Base-by-base conservation (phyloP, 352 stramenopile species). In the Phytopythium kandeliae region DNA sequence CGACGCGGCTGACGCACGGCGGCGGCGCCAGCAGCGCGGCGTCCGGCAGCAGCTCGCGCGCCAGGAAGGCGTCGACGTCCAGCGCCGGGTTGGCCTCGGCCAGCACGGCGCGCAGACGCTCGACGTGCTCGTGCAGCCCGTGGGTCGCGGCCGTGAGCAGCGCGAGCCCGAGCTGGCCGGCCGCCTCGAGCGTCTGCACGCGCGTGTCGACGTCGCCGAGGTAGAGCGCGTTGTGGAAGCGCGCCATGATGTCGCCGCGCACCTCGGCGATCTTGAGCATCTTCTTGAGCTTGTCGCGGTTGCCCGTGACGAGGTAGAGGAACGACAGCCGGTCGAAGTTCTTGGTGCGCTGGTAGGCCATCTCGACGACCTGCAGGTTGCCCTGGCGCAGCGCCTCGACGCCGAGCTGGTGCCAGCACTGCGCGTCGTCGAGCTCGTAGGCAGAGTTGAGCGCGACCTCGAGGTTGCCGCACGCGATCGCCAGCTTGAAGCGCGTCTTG, bases 231-330 rank as follows among this genome's bases (percentile, higher is more conserved):
- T 99, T 99, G 78, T 99, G 96, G 71, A 99, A 99, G 44, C 95
- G 89, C 24, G 90, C 95, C 96, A 99, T 99, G 55, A 98, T 96
- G 65, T 99, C 97, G 57, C 95, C 90, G 50, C 96, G 86, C 66
- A 98, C 96, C 68, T 99, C 96, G 5, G 96, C 94, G 48, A 99
- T 99, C 74, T 99, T 99, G 53, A 99, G 82, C 97, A 99, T 99
- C 77, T 99, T 99, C 58, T 93, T 85, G 12, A 99, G 85, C 76
- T 99, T 99, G 56, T 99, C 96, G 36, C 85, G 96, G 74, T 99
- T 98, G 51, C 97, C 97, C 43, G 97, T 99, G 38, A 99, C 89
- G 17, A 99, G 78, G 75, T 99, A 99, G 30, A 99, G 71, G 74
- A 99, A 99, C 48, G 89, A 98, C 16, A 99, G 75, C n/a, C 96